These are phyloP conservation scores for Aspergillus tanneri DNA, from an alignment of 2,329 filamentous ascomycete species.

Conservation along the genomic window DNA sequence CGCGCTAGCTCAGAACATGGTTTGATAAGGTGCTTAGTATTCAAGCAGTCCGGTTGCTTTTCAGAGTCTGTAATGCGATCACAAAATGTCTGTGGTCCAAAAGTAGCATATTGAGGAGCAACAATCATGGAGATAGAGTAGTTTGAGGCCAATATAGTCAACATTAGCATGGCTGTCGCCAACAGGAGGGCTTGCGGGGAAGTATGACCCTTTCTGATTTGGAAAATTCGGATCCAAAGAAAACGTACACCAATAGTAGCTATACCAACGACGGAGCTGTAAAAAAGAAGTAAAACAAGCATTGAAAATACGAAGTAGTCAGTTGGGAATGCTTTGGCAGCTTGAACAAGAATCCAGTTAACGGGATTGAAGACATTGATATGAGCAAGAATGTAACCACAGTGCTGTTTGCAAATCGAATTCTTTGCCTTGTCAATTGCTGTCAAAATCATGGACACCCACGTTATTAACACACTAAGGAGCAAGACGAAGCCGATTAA, in stretches of 20 bases:
- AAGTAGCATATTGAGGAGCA: constrained; percentile 93
- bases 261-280: constrained; percentile 80
- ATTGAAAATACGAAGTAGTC: constrained; percentile 90
- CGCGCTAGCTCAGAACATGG: constrained; percentile 76
- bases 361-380: constrained; percentile 94
- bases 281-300: constrained; percentile 83
- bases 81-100: constrained; percentile 92
- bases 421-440: constrained; percentile 96
- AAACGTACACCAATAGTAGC: constrained; percentile 89
- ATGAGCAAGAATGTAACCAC: constrained; percentile 85
- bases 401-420: constrained; percentile 84
- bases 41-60: constrained; percentile 71
- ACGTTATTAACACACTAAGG: constrained; percentile 70
- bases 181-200: constrained; percentile 88
- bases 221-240: constrained; percentile 91
- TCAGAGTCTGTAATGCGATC: constrained; percentile 65
- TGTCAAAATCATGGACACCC: constrained; percentile 91
- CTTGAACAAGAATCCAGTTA: constrained; percentile 82
- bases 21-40: constrained; percentile 65
- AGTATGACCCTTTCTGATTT: constrained; percentile 83
- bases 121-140: constrained; percentile 90
- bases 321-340: constrained; percentile 80
- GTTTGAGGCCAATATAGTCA: constrained; percentile 88
- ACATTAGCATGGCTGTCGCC: constrained; percentile 83
- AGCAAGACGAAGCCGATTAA: constrained; percentile 78